Evolutionary conservation across 1,139 yeast genomes (phyloP), one percentile per base, ranked within the genome.

Genomic region (Nakaseomyces nivariensis): DNA sequence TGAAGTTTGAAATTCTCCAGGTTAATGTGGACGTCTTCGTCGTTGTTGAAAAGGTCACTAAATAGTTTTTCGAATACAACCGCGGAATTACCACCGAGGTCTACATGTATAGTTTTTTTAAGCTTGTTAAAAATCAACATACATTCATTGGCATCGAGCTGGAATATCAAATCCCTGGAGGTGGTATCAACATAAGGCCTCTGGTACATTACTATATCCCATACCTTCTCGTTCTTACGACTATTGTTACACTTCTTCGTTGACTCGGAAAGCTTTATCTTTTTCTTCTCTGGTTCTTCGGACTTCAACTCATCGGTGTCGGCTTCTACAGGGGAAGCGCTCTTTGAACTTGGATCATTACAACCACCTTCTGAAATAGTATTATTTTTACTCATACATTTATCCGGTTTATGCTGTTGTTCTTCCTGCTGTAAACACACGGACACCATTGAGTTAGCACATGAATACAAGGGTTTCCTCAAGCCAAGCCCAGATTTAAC

Each of bases 131-230:
- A 61, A 7, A 59, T 50, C 17, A 64, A 37, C 6, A 57, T 53
- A 46, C 59, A 54, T 26, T 58, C 62, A 29, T 50, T 63, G 43
- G 58, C 60, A 48, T 74, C 73, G n/a, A 83, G 62, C 61, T 85
- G 88, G 45, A 85, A 63, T 1, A 83, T 67, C 50, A 86, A 67
- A 24, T 71, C 75, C 41, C 87, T 64, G 0, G 73, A 71, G 45
- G 69, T 71, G 3, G 67, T 67, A 55, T 78, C 82, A 8, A 81
- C 68, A 58, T 64, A 77, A 0, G 90, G 90, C 43, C 94, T 69
- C 44, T 74, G 68, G 62, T 85, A 85, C 3, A 53, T 51, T 11
- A 56, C 48, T 47, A 67, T 61, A 22, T 63, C 49, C 64, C 66
- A 59, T 1, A 49, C 43, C 27, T 49, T 48, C 17, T 46, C 40